These are phyloP conservation scores for Rhododendron griersonianum DNA, from an alignment of 148 eudicot species.

Conservation along the genomic window DNA sequence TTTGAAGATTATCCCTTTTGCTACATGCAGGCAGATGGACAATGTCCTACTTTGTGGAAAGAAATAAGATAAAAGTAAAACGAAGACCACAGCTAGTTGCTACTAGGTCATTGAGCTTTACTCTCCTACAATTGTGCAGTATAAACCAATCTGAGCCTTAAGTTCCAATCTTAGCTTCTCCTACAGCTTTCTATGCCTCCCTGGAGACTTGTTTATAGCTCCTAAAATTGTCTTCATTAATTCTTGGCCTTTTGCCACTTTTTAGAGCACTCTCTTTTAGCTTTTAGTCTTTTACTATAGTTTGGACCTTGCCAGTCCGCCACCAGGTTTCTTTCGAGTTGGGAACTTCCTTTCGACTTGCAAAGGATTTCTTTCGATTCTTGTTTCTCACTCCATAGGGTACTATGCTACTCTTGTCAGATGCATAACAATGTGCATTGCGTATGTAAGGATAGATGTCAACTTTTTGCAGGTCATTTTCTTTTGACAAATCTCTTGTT, in stretches of 20 bases:
- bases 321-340: background rate
- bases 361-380: background rate
- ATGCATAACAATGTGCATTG: background rate
- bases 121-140: background rate
- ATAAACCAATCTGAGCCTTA: background rate
- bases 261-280: background rate
- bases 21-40: background rate
- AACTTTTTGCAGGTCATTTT: conserved; percentile 56
- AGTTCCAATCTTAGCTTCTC: background rate
- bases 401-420: background rate
- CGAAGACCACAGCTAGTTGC: background rate
- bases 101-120: conserved; percentile 5
- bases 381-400: background rate
- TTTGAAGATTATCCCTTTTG: background rate
- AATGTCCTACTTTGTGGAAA: background rate
- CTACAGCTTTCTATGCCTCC: background rate
- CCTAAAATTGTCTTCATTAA: background rate
- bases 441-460: background rate
- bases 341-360: background rate
- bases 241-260: background rate
- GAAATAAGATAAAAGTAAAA: background rate
- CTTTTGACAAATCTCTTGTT: conserved; percentile 76
- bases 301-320: background rate
- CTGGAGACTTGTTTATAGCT: background rate
- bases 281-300: background rate